These are phyloP conservation scores for Saccharomycopsis fodiens DNA, from an alignment of 805 yeast species.

Conservation along the genomic window DNA sequence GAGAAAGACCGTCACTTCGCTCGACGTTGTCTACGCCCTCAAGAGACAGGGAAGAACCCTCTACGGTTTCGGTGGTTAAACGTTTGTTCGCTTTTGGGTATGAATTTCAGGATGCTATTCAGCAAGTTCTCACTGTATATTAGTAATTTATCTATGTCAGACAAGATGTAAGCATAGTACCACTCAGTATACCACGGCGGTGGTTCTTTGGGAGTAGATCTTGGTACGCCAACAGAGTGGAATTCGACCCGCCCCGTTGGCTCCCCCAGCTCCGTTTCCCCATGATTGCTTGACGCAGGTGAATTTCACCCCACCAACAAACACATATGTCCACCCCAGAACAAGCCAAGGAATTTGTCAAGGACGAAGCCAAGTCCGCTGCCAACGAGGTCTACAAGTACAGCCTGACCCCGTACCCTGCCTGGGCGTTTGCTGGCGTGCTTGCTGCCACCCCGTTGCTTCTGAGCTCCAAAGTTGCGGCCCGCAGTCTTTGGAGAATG, in stretches of 20 bases:
- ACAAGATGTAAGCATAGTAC: no score
- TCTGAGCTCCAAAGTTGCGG: conserved; percentile 26
- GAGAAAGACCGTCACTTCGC: conserved; percentile 99
- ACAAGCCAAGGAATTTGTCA: not conserved
- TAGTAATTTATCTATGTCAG: not conserved
- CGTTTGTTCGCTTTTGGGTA: conserved; percentile 16
- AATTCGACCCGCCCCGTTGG: no score
- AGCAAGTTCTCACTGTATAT: not conserved
- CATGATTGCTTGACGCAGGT: no score
- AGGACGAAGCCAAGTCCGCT: not conserved
- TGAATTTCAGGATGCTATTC: not conserved
- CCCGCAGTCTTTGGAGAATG: conserved; percentile 30
- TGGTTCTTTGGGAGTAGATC: no score
- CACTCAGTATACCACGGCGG: no score
- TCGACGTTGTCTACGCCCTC: conserved; percentile 97
- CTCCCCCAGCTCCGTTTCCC: no score
- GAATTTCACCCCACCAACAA: no score
- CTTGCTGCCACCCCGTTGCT: conserved; percentile 33
- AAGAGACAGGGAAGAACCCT: conserved; percentile 99
- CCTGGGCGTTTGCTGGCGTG: conserved; percentile 33
- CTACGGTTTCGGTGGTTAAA: conserved; percentile 99
- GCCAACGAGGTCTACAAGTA: conserved; percentile 23
- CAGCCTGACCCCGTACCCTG: conserved; percentile 40
- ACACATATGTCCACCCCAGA: not conserved
- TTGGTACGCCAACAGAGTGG: no score